Evolutionary conservation across 352 stramenopile genomes (phyloP), one percentile per base, ranked within the genome.

Genomic region (Globisporangium barbulae): DNA sequence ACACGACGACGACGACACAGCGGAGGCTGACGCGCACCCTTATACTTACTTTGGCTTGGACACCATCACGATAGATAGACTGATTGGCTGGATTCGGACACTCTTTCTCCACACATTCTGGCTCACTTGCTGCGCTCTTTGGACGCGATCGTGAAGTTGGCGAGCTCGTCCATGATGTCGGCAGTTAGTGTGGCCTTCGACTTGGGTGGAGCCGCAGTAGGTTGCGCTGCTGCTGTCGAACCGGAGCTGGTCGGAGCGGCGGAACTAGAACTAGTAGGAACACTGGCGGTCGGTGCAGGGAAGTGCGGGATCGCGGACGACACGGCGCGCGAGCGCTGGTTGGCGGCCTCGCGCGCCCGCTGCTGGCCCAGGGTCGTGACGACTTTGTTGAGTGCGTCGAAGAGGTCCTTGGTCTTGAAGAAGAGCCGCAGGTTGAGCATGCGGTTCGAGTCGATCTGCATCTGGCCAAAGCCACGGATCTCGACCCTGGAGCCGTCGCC

Each of bases 381-480:
- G 30, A 66, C 70, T 22, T 73, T 68, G 44, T 71, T 72, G 59
- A 88, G 76, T 53, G 75, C 65, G 21, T 73, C 68, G 28, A 89
- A 76, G 15, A 90, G 64, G n/a, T 90, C 78, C 17, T 73, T 76
- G 41, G 78, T 71, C 57, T 89, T 89, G 67, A 87, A 89, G 67
- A 90, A 91, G 19, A 91, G 68, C 31, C 75, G 74, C 53, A 90
- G 59, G 66, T 70, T 76, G 28, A 75, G 69, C 64, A 90, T 82
- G 15, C 69, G 67, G 19, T 72, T 75, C 8, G 68, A 67, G 62
- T 92, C 77, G 31, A 90, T 75, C 49, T 73, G 70, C 76, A 92
- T 88, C 41, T 88, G 73, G 1, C 81, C 85, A 64, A 92, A 94
- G 42, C 85, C 85, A 12, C 79, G 76, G 47, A 94, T 53, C 50